Percentiles rank a stretch among this genome's conserved stretches.
Evolutionary conservation across 345 rosid species (phyloP).

Genomic region (Syzygium grande): DNA sequence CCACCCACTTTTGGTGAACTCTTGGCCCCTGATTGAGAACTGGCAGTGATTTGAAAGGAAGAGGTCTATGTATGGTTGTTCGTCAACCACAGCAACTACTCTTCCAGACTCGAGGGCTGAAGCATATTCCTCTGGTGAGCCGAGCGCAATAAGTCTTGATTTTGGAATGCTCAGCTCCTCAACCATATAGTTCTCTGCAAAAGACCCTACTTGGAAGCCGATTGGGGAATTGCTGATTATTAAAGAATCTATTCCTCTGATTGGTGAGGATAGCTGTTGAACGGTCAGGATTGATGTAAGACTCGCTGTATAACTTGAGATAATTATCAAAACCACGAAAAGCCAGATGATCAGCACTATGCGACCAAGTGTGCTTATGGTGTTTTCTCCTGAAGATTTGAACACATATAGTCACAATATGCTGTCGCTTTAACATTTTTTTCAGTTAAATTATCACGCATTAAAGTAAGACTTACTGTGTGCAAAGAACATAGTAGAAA

Average conservation of each 20-base stretch:
- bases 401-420: not conserved
- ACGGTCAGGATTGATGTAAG: conserved; percentile 88
- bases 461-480: conserved; percentile 55
- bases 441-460: not conserved
- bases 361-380: conserved; percentile 78
- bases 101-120: conserved; percentile 53
- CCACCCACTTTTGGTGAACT: conserved; percentile 82
- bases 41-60: conserved; percentile 68
- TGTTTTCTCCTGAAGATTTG: conserved; percentile 69
- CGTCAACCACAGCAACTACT: conserved; percentile 88
- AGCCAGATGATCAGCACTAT: conserved; percentile 80
- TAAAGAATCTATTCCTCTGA: conserved; percentile 72
- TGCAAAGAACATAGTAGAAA: conserved; percentile 82
- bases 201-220: conserved; percentile 84
- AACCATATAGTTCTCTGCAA: conserved; percentile 61
- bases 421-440: not conserved
- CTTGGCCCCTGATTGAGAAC: conserved; percentile 71
- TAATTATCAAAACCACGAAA: conserved; percentile 75
- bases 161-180: conserved; percentile 69
- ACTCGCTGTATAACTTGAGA: conserved; percentile 96
- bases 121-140: conserved; percentile 74
- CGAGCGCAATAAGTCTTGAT: conserved; percentile 70
- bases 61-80: conserved; percentile 60
- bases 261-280: conserved; percentile 84
- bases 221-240: conserved; percentile 33